Percentiles rank a stretch among this genome's conserved stretches.
These are phyloP conservation scores for Camelina laxa DNA, from an alignment of 345 rosid genomes.

Conservation along the genomic window DNA sequence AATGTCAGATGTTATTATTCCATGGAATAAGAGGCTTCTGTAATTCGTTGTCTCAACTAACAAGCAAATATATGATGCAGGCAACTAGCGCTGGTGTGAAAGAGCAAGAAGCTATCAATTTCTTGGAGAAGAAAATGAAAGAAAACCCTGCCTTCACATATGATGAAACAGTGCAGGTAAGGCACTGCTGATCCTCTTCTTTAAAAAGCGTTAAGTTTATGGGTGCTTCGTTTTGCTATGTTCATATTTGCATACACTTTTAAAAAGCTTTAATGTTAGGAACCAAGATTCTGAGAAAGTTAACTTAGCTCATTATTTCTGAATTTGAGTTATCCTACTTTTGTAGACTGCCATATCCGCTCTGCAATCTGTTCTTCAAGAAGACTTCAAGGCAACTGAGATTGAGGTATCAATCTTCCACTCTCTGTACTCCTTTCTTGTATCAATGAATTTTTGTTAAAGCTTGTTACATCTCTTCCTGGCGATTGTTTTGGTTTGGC, in stretches of 20 bases:
- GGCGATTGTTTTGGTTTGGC: slow-evolving; percentile 5
- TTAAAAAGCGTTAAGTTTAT: background rate
- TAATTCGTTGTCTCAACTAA: slow-evolving; percentile 31
- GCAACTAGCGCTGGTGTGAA: slow-evolving; percentile 98
- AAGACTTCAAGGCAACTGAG: slow-evolving; percentile 94
- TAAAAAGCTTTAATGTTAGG: background rate
- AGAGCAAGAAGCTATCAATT: slow-evolving; percentile 98
- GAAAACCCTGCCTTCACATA: slow-evolving; percentile 83
- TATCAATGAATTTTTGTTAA: slow-evolving; percentile 9
- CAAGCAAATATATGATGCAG: slow-evolving; percentile 47
- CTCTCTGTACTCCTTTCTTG: background rate
- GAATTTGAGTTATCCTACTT: slow-evolving; percentile 6
- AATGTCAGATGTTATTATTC: background rate
- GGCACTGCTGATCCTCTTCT: background rate
- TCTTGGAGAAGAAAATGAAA: slow-evolving; percentile 99
- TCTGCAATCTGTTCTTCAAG: slow-evolving; percentile 86
- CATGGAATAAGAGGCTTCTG: background rate
- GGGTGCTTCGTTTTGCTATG: background rate
- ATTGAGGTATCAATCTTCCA: slow-evolving; percentile 62
- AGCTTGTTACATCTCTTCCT: background rate
- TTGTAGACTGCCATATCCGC: slow-evolving; percentile 79
- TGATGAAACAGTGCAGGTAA: slow-evolving; percentile 97
- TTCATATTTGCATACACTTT: slow-evolving; percentile 4
- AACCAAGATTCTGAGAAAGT: background rate
- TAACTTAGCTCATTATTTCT: background rate